Evolutionary conservation across 83 land plant species (phyloP).

Genomic region (Thuja plicata): DNA sequence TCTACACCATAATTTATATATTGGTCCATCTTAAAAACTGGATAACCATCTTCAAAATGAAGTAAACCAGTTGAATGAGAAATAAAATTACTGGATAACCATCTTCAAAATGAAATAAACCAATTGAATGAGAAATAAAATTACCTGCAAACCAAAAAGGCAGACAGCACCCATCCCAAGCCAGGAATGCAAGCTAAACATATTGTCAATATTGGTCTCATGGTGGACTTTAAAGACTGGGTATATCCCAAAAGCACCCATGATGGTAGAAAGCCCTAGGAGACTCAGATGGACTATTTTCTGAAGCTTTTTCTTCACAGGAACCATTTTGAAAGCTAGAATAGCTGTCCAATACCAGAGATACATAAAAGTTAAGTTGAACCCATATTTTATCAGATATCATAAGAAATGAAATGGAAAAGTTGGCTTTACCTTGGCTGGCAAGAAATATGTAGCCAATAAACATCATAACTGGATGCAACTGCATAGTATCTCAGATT

Average conservation of each 20-base stretch:
- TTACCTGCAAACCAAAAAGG: constrained; percentile 19
- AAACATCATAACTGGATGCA: constrained; percentile 29
- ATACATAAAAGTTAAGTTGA: too few relatives aligned
- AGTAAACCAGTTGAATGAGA: background rate
- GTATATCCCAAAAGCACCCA: constrained; percentile 23
- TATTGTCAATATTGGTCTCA: constrained; percentile 3
- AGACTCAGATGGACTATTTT: constrained; percentile 14
- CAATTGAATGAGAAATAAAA: background rate
- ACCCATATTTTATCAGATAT: too few relatives aligned
- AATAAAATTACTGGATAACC: background rate
- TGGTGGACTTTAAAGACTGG: constrained; percentile 28
- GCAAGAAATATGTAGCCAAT: constrained; percentile 17
- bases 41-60: background rate
- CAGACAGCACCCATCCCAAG: constrained; percentile 17
- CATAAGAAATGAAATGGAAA: background rate
- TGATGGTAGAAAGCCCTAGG: constrained; percentile 2
- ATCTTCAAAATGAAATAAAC: background rate
- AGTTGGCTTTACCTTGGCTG: constrained; percentile 15
- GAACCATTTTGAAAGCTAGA: constrained; percentile 15
- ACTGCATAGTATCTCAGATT: background rate
- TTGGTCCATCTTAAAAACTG: too few relatives aligned
- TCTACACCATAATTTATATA: too few relatives aligned
- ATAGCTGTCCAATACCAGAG: background rate
- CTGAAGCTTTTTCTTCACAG: constrained; percentile 11
- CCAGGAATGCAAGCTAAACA: constrained; percentile 28